Percentiles rank a stretch among this genome's conserved stretches.
Evolutionary conservation across 192 early-diverging fungal genomes (phyloP).

Genomic region (Lobosporangium transversale): DNA sequence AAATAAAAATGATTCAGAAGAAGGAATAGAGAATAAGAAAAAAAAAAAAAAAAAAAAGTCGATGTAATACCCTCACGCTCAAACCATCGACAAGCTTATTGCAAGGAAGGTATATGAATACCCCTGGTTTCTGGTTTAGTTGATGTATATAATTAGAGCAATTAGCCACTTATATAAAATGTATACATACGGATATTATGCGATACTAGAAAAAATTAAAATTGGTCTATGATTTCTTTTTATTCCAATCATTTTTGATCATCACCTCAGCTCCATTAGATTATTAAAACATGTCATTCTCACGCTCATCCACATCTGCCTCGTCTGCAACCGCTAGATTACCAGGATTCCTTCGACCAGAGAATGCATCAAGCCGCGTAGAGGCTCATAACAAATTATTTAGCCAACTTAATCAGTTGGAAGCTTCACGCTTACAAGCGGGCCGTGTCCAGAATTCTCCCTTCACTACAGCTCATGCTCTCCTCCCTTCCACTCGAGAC

Average conservation of each 20-base stretch:
- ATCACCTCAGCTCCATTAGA: neutral
- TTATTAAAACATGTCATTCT: neutral
- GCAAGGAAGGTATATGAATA: no score
- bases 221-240: no score
- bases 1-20: neutral
- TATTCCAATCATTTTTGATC: no score
- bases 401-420: slow-evolving; percentile 8
- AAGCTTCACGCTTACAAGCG: slow-evolving; percentile 19
- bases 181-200: no score
- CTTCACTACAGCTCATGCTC: slow-evolving; percentile 18
- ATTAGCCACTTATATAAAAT: no score
- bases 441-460: slow-evolving; percentile 11
- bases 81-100: no score
- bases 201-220: no score
- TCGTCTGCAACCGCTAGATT: slow-evolving; percentile 7
- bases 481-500: slow-evolving; percentile 7
- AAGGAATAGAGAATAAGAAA: neutral
- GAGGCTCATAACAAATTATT: slow-evolving; percentile 15
- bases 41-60: neutral
- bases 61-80: no score
- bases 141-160: no score
- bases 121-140: no score
- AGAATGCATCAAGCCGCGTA: neutral
- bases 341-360: slow-evolving; percentile 31
- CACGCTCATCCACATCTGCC: slow-evolving; percentile 10